phyloP scores from a whole-genome alignment of 1,284 basidiomycete genomes.

The Cryptococcus jaspeensis region DNA sequence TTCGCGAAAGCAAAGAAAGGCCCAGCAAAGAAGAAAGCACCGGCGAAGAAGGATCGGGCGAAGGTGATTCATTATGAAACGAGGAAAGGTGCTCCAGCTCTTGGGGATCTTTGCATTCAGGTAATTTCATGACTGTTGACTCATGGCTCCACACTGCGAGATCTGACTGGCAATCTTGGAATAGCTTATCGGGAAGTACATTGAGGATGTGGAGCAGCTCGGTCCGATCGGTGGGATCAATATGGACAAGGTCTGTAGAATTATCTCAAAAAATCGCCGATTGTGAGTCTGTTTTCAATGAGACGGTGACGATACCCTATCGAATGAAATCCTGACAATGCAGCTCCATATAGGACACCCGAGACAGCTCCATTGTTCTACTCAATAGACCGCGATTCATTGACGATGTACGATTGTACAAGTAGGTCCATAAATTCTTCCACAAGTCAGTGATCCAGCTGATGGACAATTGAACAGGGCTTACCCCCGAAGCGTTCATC shows the following conservation, averaged over 20 bases:
- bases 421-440: conserved; percentile 57
- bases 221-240: conserved; percentile 81
- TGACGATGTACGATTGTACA: conserved; percentile 87
- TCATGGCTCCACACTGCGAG: no score
- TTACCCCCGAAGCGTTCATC: conserved; percentile 65
- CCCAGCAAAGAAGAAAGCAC: conserved; percentile 60
- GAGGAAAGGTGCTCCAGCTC: conserved; percentile 61
- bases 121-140: conserved; percentile 49
- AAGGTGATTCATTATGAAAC: conserved; percentile 68
- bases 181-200: conserved; percentile 78
- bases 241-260: conserved; percentile 76
- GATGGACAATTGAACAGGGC: conserved; percentile 57
- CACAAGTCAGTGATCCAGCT: neutral
- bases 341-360: conserved; percentile 60
- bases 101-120: conserved; percentile 76
- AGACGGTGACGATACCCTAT: neutral
- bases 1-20: conserved; percentile 66
- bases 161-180: neutral
- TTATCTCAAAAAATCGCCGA: conserved; percentile 79
- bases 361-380: conserved; percentile 84
- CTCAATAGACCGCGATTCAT: conserved; percentile 63
- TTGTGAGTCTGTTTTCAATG: conserved; percentile 62
- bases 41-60: conserved; percentile 37
- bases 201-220: conserved; percentile 85
- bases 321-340: conserved; percentile 1